Evolutionary conservation across 2,329 filamentous ascomycete genomes (phyloP).

Genomic region (Alternaria postmessia): DNA sequence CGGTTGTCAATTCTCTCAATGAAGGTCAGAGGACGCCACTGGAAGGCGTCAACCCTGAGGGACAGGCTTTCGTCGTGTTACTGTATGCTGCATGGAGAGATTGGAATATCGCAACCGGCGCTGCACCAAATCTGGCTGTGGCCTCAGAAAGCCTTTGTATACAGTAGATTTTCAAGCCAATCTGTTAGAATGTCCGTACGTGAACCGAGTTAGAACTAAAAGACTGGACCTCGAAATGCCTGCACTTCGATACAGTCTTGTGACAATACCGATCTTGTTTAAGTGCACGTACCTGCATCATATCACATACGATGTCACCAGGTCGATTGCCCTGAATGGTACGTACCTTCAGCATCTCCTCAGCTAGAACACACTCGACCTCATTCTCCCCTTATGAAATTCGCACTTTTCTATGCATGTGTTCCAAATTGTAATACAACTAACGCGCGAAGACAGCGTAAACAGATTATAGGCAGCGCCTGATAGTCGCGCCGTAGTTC

Average conservation of each 20-base stretch:
- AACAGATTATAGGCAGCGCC: neutral
- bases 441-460: neutral
- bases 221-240: neutral
- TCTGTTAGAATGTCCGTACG: neutral
- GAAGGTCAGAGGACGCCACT: constrained; percentile 43
- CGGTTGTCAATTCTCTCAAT: constrained; percentile 55
- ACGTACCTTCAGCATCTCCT: neutral
- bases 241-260: neutral
- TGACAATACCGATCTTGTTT: neutral
- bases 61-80: constrained; percentile 55
- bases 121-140: neutral
- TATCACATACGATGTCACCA: neutral
- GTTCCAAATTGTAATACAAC: neutral
- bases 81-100: constrained; percentile 56
- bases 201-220: neutral
- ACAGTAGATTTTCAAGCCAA: neutral
- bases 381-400: neutral
- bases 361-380: neutral
- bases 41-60: constrained; percentile 51
- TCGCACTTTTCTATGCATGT: neutral
- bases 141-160: neutral
- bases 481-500: neutral
- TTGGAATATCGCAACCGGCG: constrained; percentile 22
- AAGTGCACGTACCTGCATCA: neutral
- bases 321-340: neutral